phyloP scores from a whole-genome alignment of 1,284 basidiomycete species.

The Microbotryum violaceum region DNA sequence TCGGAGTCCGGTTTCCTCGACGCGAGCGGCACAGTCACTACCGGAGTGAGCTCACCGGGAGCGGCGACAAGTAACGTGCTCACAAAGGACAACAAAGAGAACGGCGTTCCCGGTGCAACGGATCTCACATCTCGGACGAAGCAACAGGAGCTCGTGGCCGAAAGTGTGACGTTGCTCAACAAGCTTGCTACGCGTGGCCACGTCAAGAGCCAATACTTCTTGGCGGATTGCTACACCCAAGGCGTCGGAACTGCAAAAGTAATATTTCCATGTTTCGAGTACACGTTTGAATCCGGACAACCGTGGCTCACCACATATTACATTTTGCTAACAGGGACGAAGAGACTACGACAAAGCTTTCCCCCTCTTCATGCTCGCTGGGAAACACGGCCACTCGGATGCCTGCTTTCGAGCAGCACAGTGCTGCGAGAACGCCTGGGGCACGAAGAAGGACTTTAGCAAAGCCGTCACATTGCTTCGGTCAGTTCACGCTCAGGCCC shows the following conservation, averaged over 20 bases:
- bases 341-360: conserved; percentile 97
- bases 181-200: conserved; percentile 89
- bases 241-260: conserved; percentile 74
- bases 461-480: conserved; percentile 88
- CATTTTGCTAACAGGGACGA: conserved; percentile 47
- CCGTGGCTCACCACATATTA: background rate
- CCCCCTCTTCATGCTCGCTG: conserved; percentile 89
- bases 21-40: background rate
- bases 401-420: conserved; percentile 93
- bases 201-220: conserved; percentile 88
- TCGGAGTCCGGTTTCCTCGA: background rate
- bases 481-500: conserved; percentile 32
- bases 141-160: conserved; percentile 74
- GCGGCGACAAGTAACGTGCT: background rate
- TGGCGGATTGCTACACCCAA: conserved; percentile 95
- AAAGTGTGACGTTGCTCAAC: conserved; percentile 78
- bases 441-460: conserved; percentile 79
- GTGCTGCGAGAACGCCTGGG: conserved; percentile 99
- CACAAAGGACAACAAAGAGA: conserved; percentile 46
- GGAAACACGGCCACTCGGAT: conserved; percentile 97
- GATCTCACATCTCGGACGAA: conserved; percentile 52
- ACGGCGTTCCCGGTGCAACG: conserved; percentile 38
- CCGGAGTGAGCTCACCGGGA: background rate
- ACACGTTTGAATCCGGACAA: background rate
- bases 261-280: background rate